These are phyloP conservation scores for Coemansia sp. DNA, from an alignment of 192 early-diverging fungal genomes.

Conservation along the genomic window DNA sequence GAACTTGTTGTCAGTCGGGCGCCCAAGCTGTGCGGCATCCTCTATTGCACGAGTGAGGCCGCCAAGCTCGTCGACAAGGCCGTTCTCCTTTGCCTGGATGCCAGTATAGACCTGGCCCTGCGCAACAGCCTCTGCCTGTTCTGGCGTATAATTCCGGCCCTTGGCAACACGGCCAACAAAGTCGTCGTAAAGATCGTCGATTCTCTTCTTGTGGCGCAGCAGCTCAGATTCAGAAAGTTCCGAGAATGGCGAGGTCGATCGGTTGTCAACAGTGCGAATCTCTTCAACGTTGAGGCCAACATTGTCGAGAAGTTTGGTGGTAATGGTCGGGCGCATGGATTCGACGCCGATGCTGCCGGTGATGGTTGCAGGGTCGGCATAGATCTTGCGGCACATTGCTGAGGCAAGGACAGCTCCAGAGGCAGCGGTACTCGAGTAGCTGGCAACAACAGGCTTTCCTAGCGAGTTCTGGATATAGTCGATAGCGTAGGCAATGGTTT, in stretches of 20 bases:
- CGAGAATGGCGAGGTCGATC: conserved; percentile 50
- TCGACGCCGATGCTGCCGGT: conserved; percentile 79
- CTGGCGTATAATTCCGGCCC: conserved; percentile 56
- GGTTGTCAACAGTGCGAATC: conserved; percentile 52
- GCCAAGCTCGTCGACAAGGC: conserved; percentile 67
- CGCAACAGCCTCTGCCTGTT: conserved; percentile 59
- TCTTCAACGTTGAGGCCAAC: conserved; percentile 64
- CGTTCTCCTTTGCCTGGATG: conserved; percentile 55
- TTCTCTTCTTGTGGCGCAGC: conserved; percentile 49
- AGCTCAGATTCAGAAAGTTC: conserved; percentile 53
- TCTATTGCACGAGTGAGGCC: conserved; percentile 54
- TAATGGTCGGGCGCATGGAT: conserved; percentile 55
- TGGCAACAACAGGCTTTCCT: conserved; percentile 68
- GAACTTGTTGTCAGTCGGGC: background rate
- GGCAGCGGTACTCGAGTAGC: conserved; percentile 61
- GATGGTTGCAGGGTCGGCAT: conserved; percentile 64
- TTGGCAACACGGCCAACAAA: conserved; percentile 60
- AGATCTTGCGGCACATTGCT: conserved; percentile 58
- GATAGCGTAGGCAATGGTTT: conserved; percentile 66
- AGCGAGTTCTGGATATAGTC: conserved; percentile 54
- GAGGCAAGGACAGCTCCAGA: conserved; percentile 64
- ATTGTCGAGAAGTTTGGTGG: conserved; percentile 58
- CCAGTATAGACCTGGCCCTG: conserved; percentile 68
- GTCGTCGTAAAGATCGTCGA: conserved; percentile 57
- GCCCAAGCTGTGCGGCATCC: conserved; percentile 27